These are phyloP conservation scores for Lepidium didymum DNA, from an alignment of 345 rosid species.

Conservation along the genomic window DNA sequence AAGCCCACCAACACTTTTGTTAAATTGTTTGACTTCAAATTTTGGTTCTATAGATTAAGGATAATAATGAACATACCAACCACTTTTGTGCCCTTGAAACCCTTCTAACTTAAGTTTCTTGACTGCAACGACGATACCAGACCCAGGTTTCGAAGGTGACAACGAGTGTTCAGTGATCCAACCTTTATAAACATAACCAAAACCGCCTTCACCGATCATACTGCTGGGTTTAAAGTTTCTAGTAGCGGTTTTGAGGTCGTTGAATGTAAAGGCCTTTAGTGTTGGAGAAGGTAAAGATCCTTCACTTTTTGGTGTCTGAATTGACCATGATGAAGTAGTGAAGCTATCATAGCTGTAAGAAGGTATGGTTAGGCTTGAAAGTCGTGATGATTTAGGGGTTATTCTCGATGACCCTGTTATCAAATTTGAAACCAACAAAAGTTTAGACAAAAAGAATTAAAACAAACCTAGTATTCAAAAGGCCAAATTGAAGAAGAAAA, in stretches of 20 bases:
- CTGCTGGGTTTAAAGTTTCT: slow-evolving; percentile 79
- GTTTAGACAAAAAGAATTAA: background rate
- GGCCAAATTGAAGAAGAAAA: background rate
- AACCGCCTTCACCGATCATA: slow-evolving; percentile 94
- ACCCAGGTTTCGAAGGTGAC: slow-evolving; percentile 73
- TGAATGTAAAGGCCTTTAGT: slow-evolving; percentile 65
- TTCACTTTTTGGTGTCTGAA: slow-evolving; percentile 63
- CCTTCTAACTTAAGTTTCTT: slow-evolving; percentile 90
- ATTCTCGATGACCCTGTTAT: slow-evolving; percentile 45
- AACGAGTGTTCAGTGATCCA: slow-evolving; percentile 70
- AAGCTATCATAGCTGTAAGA: slow-evolving; percentile 47
- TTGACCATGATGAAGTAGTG: slow-evolving; percentile 32
- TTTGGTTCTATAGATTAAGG: background rate
- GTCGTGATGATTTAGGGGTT: slow-evolving; percentile 53
- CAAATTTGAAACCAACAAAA: slow-evolving; percentile 8
- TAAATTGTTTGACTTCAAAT: background rate
- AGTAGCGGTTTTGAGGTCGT: slow-evolving; percentile 73
- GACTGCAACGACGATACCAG: slow-evolving; percentile 84
- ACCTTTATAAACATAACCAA: slow-evolving; percentile 87
- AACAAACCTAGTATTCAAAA: background rate
- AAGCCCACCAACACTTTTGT: background rate
- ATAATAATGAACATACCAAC: slow-evolving; percentile 70
- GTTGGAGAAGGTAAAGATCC: slow-evolving; percentile 71
- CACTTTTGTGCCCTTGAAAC: slow-evolving; percentile 95
- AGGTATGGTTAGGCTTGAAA: slow-evolving; percentile 53